phyloP scores from a whole-genome alignment of 768 basidiomycete species.

The Boletus edulis region DNA sequence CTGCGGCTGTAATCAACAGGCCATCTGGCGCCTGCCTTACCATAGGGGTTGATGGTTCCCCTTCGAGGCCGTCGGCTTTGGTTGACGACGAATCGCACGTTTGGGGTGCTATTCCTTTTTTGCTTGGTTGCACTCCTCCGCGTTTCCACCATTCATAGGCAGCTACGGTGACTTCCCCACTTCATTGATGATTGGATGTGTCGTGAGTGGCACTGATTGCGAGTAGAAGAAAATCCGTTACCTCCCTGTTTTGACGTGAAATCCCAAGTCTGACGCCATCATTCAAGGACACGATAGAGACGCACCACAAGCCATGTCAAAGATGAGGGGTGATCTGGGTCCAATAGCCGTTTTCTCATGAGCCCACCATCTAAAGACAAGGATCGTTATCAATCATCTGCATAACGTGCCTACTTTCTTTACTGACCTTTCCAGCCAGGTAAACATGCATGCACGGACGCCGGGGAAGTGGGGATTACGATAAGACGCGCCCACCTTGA shows the following conservation, averaged over 20 bases:
- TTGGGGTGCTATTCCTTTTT: conserved; percentile 1
- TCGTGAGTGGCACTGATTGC: conserved; percentile 23
- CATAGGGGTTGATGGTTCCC: background rate
- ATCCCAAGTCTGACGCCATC: background rate
- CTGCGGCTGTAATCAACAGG: conserved; percentile 22
- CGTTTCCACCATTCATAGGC: conserved; percentile 60
- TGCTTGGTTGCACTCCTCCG: conserved; percentile 26
- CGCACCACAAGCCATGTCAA: conserved; percentile 31
- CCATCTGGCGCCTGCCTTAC: conserved; percentile 13
- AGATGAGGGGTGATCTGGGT: conserved; percentile 20
- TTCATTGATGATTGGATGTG: conserved; percentile 21
- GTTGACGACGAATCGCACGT: background rate
- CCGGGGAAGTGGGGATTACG: conserved; percentile 74
- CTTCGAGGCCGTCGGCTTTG: background rate
- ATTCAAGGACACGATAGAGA: background rate
- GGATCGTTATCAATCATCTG: conserved; percentile 11
- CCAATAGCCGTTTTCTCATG: conserved; percentile 13
- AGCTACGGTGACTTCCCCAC: conserved; percentile 63
- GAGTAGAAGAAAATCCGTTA: conserved; percentile 4
- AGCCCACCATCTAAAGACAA: conserved; percentile 23
- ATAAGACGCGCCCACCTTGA: conserved; percentile 59
- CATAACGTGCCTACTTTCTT: background rate
- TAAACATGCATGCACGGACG: conserved; percentile 51
- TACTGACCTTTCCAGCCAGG: conserved; percentile 50
- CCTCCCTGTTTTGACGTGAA: conserved; percentile 19